Evolutionary conservation across 2,329 filamentous ascomycete genomes (phyloP), one percentile per base, ranked within the genome.

Genomic region (Corniculantispora saksenae): DNA sequence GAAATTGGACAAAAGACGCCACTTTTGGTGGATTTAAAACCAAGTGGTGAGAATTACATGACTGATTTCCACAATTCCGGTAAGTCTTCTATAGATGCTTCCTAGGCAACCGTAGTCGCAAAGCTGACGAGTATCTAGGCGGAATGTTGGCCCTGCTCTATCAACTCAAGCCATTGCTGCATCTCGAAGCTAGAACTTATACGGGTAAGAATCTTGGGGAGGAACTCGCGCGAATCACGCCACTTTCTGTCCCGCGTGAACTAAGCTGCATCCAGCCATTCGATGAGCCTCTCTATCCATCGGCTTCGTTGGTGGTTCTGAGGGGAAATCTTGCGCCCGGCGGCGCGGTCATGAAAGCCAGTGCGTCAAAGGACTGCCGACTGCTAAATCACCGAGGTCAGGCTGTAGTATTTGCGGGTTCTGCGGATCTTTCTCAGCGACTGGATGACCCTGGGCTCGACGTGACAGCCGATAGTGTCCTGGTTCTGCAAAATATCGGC

Each of bases 321-420:
- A 84, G 84, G 17, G 94, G 94, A 0, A 97, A 97, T 71, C 84
- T 97, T 1, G 91, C 93, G 0, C 93, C 93, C 0, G 86, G 87
- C 0, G 93, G 94, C 9, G 91, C 93, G 0, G 91, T 97, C 0
- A 91, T 93, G 66, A 97, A 97, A 73, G 96, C 97, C 69, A 97
- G 93, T 0, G 94, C 94, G 0, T 82, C 79, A 10, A 97, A 97
- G 73, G 89, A 97, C 77, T 88, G 91, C 1, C 82, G 71, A 0
- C 74, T 86, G 0, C 75, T 86, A 0, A 67, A 70, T 9, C 83
- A 86, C 66, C 75, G 77, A 0, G 84, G 84, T 0, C 75, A 66
- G 0, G 83, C 83, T 0, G 82, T 93, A 3, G 84, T 84, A 0
- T 97, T 97, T 74, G 84, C 83, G 0, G 91, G 91, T 19, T 89